Evolutionary conservation across 2,329 filamentous ascomycete species (phyloP), one percentile per base, ranked within the genome.

Genomic region (Monilinia vaccinii-corymbosi): DNA sequence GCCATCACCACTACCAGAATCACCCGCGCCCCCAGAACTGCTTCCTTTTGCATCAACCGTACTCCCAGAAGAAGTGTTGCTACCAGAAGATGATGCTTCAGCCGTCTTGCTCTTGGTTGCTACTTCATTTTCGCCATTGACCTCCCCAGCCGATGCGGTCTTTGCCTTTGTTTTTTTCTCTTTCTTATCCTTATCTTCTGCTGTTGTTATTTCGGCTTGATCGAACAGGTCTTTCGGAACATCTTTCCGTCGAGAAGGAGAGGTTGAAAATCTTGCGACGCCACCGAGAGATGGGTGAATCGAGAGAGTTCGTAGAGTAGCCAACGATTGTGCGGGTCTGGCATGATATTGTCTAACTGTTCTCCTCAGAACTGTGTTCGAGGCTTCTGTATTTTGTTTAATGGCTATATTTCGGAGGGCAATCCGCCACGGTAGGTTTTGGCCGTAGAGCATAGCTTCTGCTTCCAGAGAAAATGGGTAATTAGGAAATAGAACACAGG

Each of bases 381-480:
- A 64, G 50, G 48, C 60, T 46, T 60, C 58, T 58, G 64, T 66
- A 32, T 40, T 55, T 36, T 60, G 57, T 36, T 55, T 55, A 46
- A 62, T 16, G 60, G 66, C 60, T 42, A 66, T 63, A 49, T 65
- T 70, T 60, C 67, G 65, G 52, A 72, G 76, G 68, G 81, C 82
- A 73, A 77, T 76, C 76, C 84, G 81, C 84, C 84, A 87, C 75
- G 83, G 81, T 70, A 86, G 74, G 66, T 80, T 81, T 74, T 83
- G 82, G 70, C 81, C 79, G 76, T 83, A 82, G 72, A 84, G 78
- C 84, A 87, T 87, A 64, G 60, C 64, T 64, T 34, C 64, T 57
- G 44, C 45, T 40, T 42, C 45, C 42, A 16, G 18, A 14, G 31
- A 38, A 32, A 32, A 42, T 46, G 25, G 34, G 23, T 16, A 28